Evolutionary conservation across 192 early-diverging fungal species (phyloP), one percentile per base, ranked within the genome.

Genomic region (Pilobolus umbonatus): DNA sequence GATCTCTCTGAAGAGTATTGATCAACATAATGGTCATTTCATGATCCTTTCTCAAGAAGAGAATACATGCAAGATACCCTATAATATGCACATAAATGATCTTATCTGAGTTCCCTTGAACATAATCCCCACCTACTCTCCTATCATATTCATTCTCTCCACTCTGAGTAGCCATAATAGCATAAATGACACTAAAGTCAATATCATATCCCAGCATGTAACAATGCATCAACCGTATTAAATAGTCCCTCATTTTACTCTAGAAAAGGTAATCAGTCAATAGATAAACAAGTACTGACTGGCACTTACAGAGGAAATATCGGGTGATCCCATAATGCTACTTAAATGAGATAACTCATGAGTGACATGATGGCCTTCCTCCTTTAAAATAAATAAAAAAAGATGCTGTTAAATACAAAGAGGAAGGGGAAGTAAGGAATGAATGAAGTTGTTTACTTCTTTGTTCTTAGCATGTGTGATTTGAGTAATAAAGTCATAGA

Each of bases 171-270:
- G 74, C 67, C 59, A 77, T 79, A 19, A 81, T 66, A 0, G 80
- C 80, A 57, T 79, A 75, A 31, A 81, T 79, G 26, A 71, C 57
- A 8, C 80, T 75, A 53, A 81, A 79, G 50, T 81, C 75, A 11
- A 81, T 77, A 61, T 73, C 67, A 48, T 77, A 68, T 5, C 80
- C 80, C 48, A 81, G 74, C 72, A 81, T 79, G 8, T 71, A 72
- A 42, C 75, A 74, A 30, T 79, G 76, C 21, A 81, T 73, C 11
- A 81, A 57, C 32, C 71, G 67, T 14, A 74, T 60, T 55, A 81
- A 69, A 50, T 78, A 76, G 22, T 81, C 75, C 35, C 76, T 79
- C 67, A 81, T 79, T 15, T 61, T 65, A 5, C 50, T 47, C 80
- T 81, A 61, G 15, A 25, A 49, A 26, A 40, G 1, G 14, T 32